A percentile compares a stretch with the other conserved stretches of the same genome.
These are phyloP conservation scores for Prunus mira DNA, from an alignment of 306 rosid genomes.

Conservation along the genomic window DNA sequence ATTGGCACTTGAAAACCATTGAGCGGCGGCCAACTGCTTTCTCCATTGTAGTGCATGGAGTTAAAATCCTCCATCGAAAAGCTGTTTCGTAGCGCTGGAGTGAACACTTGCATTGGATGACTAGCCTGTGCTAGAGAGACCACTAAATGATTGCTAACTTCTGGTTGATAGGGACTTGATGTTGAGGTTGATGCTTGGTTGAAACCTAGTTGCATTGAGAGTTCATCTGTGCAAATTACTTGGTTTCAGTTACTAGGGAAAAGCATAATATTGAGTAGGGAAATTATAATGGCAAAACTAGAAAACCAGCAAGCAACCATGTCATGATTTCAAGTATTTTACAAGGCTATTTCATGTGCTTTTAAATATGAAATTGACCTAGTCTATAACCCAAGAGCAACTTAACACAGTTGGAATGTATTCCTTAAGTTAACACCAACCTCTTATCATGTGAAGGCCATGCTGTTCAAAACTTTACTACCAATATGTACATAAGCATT, in stretches of 20 bases:
- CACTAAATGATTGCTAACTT: constrained; percentile 13
- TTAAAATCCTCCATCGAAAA: constrained; percentile 22
- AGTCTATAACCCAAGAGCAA: no score
- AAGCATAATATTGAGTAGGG: neutral
- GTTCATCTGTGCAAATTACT: constrained; percentile 35
- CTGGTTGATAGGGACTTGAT: constrained; percentile 26
- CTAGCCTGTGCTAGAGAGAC: constrained; percentile 3
- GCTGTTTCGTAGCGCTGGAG: constrained; percentile 17
- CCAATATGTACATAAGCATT: no score
- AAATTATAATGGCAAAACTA: neutral
- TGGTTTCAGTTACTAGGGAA: neutral
- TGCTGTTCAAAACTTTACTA: no score
- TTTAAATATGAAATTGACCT: no score
- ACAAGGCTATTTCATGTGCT: no score
- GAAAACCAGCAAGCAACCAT: no score
- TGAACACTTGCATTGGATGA: constrained; percentile 4
- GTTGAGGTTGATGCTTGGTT: constrained; percentile 18
- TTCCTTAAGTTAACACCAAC: no score
- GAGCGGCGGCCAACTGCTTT: constrained; percentile 12
- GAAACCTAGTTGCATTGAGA: constrained; percentile 1
- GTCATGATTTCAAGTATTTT: no score
- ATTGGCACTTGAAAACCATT: constrained; percentile 14
- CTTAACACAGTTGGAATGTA: no score
- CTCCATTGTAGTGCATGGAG: constrained; percentile 16
- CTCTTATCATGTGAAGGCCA: no score